phyloP scores from a whole-genome alignment of 1,284 basidiomycete species.

The Leccinum subrobustum region DNA sequence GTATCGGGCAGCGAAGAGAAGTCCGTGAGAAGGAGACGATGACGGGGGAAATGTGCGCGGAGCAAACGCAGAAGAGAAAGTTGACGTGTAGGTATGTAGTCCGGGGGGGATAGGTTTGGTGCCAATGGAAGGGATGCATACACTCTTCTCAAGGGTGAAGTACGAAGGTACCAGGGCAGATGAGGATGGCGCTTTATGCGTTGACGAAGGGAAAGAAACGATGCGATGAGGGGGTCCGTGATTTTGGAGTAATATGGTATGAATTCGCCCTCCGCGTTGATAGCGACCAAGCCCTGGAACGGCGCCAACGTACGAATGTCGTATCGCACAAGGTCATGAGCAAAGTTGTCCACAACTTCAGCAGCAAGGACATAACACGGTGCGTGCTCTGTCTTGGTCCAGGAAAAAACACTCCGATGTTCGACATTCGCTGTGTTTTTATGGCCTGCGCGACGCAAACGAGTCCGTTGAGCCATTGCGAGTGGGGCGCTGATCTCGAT shows the following conservation, averaged over 20 bases:
- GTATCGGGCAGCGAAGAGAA: conserved; percentile 89
- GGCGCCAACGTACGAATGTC: conserved; percentile 77
- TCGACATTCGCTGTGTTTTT: conserved; percentile 62
- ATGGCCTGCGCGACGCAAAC: conserved; percentile 32
- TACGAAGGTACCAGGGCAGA: conserved; percentile 54
- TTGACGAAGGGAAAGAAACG: conserved; percentile 67
- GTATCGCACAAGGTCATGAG: conserved; percentile 95
- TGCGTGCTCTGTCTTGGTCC: conserved; percentile 73
- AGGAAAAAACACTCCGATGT: conserved; percentile 87
- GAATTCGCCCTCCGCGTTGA: conserved; percentile 86
- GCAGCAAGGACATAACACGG: conserved; percentile 93
- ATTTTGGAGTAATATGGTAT: conserved; percentile 83
- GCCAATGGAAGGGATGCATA: conserved; percentile 80
- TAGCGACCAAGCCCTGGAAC: conserved; percentile 81
- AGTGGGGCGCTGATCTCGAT: conserved; percentile 90
- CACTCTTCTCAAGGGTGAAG: conserved; percentile 55
- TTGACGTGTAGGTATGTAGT: conserved; percentile 94
- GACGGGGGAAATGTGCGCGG: conserved; percentile 84
- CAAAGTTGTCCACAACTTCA: conserved; percentile 98
- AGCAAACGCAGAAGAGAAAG: conserved; percentile 83
- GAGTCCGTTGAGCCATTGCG: conserved; percentile 63
- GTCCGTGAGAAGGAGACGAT: conserved; percentile 91
- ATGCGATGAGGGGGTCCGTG: conserved; percentile 79
- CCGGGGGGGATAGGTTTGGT: conserved; percentile 86
- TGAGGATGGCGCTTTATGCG: conserved; percentile 55